Base-by-base conservation (phyloP, 331 rosid genomes). In the Prunus yedoensis region DNA sequence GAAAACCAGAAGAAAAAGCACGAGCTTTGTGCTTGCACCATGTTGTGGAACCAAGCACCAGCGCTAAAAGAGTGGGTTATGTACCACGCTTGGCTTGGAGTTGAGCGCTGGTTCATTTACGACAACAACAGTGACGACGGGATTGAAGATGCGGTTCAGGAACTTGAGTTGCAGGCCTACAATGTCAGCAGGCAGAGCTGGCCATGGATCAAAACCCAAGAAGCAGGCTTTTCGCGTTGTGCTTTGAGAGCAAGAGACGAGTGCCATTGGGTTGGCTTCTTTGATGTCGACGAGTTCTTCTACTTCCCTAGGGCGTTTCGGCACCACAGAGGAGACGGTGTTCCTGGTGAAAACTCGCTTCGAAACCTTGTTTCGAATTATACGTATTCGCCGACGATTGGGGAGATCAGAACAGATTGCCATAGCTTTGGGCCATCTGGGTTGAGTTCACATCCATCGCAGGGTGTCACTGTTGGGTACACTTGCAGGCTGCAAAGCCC, bases 201-300 rank as follows among this genome's bases (percentile, higher is more conserved):
- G 99, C 99, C 99, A 8, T 95, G 99, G 99, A 87, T 92, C 56
- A 95, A 95, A 85, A 84, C 94, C 27, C 99, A 95, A 66, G 99
- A 95, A 78, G 97, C 99, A 4, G 99, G 99, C 35, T 95, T 95
- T 71, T 95, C 99, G 15, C 96, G 92, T 73, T 95, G 99, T 51
- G 96, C 93, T 28, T 74, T 95, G 87, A 85, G 74, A 79, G 96
- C 98, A 3, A 90, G 91, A 67, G 87, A 88, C 27, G 96, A 95
- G 52, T 95, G 99, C 64, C 87, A 89, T 5, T 95, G 99, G 99
- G 94, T 95, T 4, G 97, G 97, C 3, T 95, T 90, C 85, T 95
- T 92, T 77, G 99, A 95, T 73, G 97, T 92, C 27, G 99, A 95
- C 7, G 99, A 95, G 85, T 95, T 89, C 78, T 95, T 90, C 84